Evolutionary conservation across 176 grass and related monocot species (phyloP).

Genomic region (Triticum turgidum): DNA sequence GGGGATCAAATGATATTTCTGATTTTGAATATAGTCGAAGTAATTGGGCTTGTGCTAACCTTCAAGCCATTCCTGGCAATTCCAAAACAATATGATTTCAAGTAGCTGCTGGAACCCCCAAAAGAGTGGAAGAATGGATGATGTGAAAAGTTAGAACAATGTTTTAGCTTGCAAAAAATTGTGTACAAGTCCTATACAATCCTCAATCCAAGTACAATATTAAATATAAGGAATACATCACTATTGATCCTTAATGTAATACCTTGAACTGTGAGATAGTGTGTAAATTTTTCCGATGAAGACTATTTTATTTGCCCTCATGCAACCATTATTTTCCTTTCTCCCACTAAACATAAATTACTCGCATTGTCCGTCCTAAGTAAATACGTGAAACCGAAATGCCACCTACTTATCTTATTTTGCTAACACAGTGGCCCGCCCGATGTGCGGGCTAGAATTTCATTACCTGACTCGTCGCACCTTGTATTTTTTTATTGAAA

Average conservation of each 20-base stretch:
- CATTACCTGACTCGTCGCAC: too few species aligned
- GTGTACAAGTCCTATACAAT: neutral
- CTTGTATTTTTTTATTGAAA: too few species aligned
- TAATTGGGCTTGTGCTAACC: constrained; percentile 29
- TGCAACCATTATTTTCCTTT: neutral
- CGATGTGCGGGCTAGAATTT: too few species aligned
- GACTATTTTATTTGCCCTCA: neutral
- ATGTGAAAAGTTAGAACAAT: neutral
- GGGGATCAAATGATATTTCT: constrained; percentile 49
- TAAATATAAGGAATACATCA: neutral
- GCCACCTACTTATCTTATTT: too few species aligned
- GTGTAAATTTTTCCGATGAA: neutral
- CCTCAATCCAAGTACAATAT: neutral
- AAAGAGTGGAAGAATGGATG: neutral
- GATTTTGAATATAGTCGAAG: constrained; percentile 28
- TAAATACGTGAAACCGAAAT: too few species aligned
- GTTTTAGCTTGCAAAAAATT: neutral
- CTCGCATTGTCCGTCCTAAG: too few species aligned
- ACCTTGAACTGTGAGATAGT: neutral
- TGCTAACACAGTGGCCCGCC: too few species aligned
- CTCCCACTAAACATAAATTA: too few species aligned
- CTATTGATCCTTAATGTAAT: neutral
- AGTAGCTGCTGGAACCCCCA: neutral
- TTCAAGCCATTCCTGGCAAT: constrained; percentile 47
- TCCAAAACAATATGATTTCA: constrained; percentile 6